Evolutionary conservation across 2,329 filamentous ascomycete genomes (phyloP).

Genomic region (Ophiostoma perfectum): DNA sequence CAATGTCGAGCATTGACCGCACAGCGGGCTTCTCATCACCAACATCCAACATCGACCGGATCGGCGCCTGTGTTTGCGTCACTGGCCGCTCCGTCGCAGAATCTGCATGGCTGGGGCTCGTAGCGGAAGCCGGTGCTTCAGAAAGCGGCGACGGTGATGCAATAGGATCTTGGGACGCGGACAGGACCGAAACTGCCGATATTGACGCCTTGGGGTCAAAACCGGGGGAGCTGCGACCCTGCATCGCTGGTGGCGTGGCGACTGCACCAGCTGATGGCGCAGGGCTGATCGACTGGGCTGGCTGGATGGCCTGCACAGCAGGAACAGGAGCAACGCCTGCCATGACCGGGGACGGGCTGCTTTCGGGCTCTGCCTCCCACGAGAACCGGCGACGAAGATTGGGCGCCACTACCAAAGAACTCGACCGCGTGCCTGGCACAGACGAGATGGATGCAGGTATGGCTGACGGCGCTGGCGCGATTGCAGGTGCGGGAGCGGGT

Average conservation of each 20-base stretch:
- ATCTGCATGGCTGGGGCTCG: not conserved
- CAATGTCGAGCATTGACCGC: conserved; percentile 26
- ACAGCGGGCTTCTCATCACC: conserved; percentile 13
- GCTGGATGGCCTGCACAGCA: too few relatives aligned
- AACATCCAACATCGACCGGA: conserved; percentile 2
- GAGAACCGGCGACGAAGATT: conserved; percentile 36
- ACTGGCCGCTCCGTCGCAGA: not conserved
- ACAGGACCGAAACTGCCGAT: not conserved
- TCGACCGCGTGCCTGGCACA: not conserved
- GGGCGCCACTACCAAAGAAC: not conserved
- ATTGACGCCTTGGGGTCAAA: conserved; percentile 3
- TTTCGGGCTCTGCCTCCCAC: conserved; percentile 39
- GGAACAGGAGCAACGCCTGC: not conserved
- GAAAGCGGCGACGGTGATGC: not conserved
- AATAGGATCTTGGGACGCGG: not conserved
- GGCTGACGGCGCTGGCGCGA: not conserved
- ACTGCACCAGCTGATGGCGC: not conserved
- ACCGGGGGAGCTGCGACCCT: not conserved
- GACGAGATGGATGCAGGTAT: not conserved
- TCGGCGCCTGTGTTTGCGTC: not conserved
- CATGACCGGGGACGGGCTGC: not conserved
- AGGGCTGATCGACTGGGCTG: not conserved
- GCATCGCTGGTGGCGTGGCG: conserved; percentile 8
- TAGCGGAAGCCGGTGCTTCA: not conserved
- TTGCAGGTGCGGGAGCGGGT: not conserved